Evolutionary conservation across 768 basidiomycete genomes (phyloP).

Genomic region (Cyathus striatus): DNA sequence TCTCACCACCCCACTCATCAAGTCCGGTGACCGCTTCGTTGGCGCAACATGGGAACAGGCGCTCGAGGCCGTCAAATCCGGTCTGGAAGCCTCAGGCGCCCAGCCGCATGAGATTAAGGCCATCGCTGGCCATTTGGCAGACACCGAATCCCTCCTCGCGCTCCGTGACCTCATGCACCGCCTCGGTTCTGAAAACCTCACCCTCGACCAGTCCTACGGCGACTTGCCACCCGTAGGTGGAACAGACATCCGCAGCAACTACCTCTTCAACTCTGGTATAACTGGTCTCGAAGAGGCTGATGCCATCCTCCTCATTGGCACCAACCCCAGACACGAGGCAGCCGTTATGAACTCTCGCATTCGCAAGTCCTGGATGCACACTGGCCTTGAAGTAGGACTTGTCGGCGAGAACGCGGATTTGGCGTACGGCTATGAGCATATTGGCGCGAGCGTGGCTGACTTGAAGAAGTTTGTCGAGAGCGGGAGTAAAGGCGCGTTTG

Average conservation of each 20-base stretch:
- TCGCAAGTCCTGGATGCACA: slow-evolving; percentile 90
- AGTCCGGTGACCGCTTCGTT: slow-evolving; percentile 90
- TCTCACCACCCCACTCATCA: slow-evolving; percentile 85
- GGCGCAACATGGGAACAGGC: slow-evolving; percentile 91
- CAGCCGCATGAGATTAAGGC: slow-evolving; percentile 92
- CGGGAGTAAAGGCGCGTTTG: slow-evolving; percentile 76
- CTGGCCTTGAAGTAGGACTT: slow-evolving; percentile 78
- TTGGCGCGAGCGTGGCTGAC: slow-evolving; percentile 73
- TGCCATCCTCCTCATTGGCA: slow-evolving; percentile 88
- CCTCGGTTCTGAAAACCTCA: slow-evolving; percentile 91
- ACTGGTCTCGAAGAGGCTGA: slow-evolving; percentile 90
- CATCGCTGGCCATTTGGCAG: slow-evolving; percentile 87
- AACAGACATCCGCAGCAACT: slow-evolving; percentile 91
- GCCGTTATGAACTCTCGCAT: slow-evolving; percentile 97
- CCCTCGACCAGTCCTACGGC: slow-evolving; percentile 72
- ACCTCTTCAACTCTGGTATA: slow-evolving; percentile 93
- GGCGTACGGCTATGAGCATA: slow-evolving; percentile 88
- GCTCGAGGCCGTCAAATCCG: slow-evolving; percentile 69
- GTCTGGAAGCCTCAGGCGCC: slow-evolving; percentile 75
- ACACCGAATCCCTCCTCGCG: slow-evolving; percentile 89
- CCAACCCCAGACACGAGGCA: slow-evolving; percentile 96
- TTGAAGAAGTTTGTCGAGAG: slow-evolving; percentile 74
- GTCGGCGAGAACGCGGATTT: slow-evolving; percentile 91
- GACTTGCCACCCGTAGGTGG: slow-evolving; percentile 67
- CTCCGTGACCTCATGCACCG: slow-evolving; percentile 92